Evolutionary conservation across 1,284 basidiomycete genomes (phyloP).

Genomic region (Amylostereum chailletii): DNA sequence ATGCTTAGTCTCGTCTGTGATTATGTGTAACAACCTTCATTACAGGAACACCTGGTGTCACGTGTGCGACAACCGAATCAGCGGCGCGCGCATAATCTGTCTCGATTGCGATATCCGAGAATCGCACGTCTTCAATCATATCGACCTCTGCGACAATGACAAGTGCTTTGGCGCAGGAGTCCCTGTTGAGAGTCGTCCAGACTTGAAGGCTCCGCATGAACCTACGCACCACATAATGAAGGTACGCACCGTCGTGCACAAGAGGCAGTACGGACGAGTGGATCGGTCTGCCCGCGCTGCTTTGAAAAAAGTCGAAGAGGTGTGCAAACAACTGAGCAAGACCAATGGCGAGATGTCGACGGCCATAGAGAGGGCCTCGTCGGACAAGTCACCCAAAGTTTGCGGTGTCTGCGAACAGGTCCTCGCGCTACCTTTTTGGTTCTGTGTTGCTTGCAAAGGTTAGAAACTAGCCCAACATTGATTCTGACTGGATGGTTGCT

Average conservation of each 20-base stretch:
- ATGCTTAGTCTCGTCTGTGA: background rate
- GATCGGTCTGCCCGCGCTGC: conserved; percentile 1
- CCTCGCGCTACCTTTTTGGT: conserved; percentile 13
- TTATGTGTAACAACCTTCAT: background rate
- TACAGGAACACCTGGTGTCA: conserved; percentile 3
- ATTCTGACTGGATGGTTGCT: background rate
- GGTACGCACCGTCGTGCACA: background rate
- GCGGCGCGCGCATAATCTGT: conserved; percentile 8
- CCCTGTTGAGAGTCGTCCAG: background rate
- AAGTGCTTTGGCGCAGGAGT: conserved; percentile 1
- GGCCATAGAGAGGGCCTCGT: background rate
- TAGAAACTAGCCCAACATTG: background rate
- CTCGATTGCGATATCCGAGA: conserved; percentile 6
- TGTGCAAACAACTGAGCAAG: background rate
- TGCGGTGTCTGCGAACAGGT: conserved; percentile 10
- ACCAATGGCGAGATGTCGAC: background rate
- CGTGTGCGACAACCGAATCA: conserved; percentile 3
- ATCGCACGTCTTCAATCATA: background rate
- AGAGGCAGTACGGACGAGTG: conserved; percentile 1
- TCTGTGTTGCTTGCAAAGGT: conserved; percentile 15
- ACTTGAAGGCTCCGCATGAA: conserved; percentile 5
- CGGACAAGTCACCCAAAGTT: background rate
- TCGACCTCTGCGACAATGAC: conserved; percentile 6
- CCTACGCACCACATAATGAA: conserved; percentile 8
- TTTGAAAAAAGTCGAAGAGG: conserved; percentile 3